phyloP scores from a whole-genome alignment of 164 flowering plant species.

The Macadamia integrifolia region DNA sequence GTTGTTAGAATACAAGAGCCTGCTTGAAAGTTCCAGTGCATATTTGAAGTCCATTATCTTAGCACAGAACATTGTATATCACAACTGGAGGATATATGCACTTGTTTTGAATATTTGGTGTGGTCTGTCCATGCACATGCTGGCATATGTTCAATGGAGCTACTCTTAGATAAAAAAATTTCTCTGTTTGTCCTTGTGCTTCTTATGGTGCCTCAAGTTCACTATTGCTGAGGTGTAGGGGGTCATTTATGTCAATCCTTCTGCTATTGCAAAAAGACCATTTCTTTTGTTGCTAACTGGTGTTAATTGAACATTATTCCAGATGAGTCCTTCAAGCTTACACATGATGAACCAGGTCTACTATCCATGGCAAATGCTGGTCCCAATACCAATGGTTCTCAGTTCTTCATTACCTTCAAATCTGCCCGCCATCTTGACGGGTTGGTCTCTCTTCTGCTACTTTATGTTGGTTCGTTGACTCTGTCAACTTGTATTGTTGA shows the following conservation, averaged over 20 bases:
- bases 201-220: no score
- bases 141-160: background rate
- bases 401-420: slow-evolving; percentile 72
- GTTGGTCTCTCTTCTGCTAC: slow-evolving; percentile 28
- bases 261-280: background rate
- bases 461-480: background rate
- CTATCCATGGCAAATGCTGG: slow-evolving; percentile 86
- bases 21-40: background rate
- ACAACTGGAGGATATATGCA: background rate
- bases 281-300: slow-evolving; percentile 3
- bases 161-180: background rate
- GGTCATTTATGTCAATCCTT: no score
- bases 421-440: slow-evolving; percentile 81
- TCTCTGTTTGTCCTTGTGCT: no score
- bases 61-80: background rate
- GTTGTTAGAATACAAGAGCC: no score
- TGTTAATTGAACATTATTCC: slow-evolving; percentile 19
- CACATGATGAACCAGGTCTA: slow-evolving; percentile 80
- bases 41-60: background rate
- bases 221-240: no score
- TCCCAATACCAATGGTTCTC: slow-evolving; percentile 71
- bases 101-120: background rate
- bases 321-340: slow-evolving; percentile 73
- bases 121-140: background rate
- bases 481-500: background rate